Percentiles rank a stretch among this genome's conserved stretches.
Evolutionary conservation across 2,329 filamentous ascomycete species (phyloP).

Genomic region (Fusarium sp.): DNA sequence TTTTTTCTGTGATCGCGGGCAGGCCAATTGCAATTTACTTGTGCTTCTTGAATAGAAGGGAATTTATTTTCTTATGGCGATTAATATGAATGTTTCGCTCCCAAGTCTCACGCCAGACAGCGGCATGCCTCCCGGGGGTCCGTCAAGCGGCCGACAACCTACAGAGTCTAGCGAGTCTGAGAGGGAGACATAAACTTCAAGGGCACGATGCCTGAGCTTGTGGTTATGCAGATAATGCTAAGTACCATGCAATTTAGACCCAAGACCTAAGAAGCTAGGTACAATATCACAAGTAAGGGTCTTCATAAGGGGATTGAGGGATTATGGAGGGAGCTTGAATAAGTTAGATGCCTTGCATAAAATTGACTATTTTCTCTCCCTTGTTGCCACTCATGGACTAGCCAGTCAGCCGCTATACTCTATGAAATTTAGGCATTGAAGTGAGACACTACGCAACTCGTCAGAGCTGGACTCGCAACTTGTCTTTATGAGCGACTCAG

Average conservation of each 20-base stretch:
- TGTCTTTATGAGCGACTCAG: conserved; percentile 30
- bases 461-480: conserved; percentile 5
- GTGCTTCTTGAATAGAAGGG: background rate
- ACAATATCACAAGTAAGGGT: conserved; percentile 24
- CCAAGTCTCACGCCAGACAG: conserved; percentile 42
- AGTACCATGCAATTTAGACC: background rate
- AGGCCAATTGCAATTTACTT: background rate
- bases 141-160: conserved; percentile 15
- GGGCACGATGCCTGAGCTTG: background rate
- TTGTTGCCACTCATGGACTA: conserved; percentile 28
- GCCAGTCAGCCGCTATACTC: conserved; percentile 13
- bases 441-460: conserved; percentile 41
- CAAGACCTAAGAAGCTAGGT: background rate
- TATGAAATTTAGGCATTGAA: background rate
- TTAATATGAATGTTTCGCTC: conserved; percentile 6
- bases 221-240: background rate
- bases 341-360: conserved; percentile 25
- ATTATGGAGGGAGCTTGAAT: conserved; percentile 23
- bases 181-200: conserved; percentile 4
- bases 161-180: conserved; percentile 16
- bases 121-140: conserved; percentile 21
- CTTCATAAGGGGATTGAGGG: conserved; percentile 14
- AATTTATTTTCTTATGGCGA: conserved; percentile 8
- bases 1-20: no score
- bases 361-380: conserved; percentile 6